A percentile compares a stretch with the other conserved stretches of the same genome.
phyloP scores from a whole-genome alignment of 306 rosid species.

The Vigna reflexopilosa region DNA sequence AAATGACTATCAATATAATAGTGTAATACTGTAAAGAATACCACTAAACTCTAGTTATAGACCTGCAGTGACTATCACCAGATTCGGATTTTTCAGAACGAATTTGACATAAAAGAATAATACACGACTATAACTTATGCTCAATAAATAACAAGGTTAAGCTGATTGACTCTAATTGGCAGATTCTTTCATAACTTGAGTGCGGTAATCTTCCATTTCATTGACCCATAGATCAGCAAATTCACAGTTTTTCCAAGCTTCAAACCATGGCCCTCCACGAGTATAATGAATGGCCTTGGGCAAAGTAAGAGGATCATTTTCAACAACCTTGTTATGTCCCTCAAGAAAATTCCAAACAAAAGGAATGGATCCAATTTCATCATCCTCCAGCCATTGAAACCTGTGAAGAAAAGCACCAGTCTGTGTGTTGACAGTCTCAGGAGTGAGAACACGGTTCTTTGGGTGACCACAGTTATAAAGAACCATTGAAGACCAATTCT shows the following conservation, averaged over 20 bases:
- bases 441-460: conserved; percentile 60
- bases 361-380: conserved; percentile 69
- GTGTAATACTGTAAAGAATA: conserved; percentile 19
- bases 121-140: conserved; percentile 7
- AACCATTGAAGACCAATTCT: conserved; percentile 87
- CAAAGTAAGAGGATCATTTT: conserved; percentile 53
- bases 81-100: conserved; percentile 32
- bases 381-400: conserved; percentile 80
- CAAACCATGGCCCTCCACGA: conserved; percentile 86
- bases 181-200: conserved; percentile 48
- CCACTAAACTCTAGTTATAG: conserved; percentile 20
- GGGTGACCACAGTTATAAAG: conserved; percentile 72
- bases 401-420: conserved; percentile 80
- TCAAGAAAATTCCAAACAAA: conserved; percentile 82
- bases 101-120: conserved; percentile 47
- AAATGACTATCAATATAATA: conserved; percentile 36
- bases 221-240: conserved; percentile 76
- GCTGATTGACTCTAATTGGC: conserved; percentile 37
- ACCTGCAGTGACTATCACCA: conserved; percentile 36
- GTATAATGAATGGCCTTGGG: conserved; percentile 77
- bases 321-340: conserved; percentile 70
- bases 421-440: conserved; percentile 65
- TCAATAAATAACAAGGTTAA: conserved; percentile 12
- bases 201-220: conserved; percentile 61
- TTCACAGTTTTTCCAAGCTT: conserved; percentile 78